Base-by-base conservation (phyloP, 495 filamentous ascomycete genomes). In the Endocarpon pusillum region DNA sequence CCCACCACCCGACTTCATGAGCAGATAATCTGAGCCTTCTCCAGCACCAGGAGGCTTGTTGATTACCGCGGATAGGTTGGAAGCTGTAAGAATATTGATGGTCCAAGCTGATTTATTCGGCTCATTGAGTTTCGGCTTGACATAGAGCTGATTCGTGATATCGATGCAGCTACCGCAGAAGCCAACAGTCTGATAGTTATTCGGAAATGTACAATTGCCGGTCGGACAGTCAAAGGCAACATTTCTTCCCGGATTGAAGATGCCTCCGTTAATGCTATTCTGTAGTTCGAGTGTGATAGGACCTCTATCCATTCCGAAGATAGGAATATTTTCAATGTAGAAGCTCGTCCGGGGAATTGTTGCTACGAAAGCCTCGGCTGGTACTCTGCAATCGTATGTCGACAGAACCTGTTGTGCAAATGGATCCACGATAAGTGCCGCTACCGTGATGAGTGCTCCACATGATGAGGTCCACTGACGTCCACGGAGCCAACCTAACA, bases 91-190 rank as follows among this genome's bases (percentile, higher is more conserved):
- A 17, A 31, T n/a, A 7, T 14, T 17, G 28, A 31, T 5, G 5
- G 5, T 5, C 28, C 28, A 31, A 4, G 28, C 28, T 17, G 28
- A 31, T 7, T 5, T 4, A 17, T 31, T 31, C 4, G 14, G 7
- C 7, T 5, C 12, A 17, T 31, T 31, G n/a, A n/a, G n/a, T n/a
- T n/a, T n/a, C 5, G 12, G 5, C 5, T 5, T 17, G 28, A 17
- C 14, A 17, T 5, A 5, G 14, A 39, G 28, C 3, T 41, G 26
- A 19, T 41, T 36, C 0, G 51, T 53, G 19, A 61, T 46, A 39
- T 66, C 55, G 32, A 54, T 45, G 20, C 53, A 52, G 14, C 41
- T 44, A 9, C 52, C 46, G 40, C 64, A 69, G 28, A 66, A 41
- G 2, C 57, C 60, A 8, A 69, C 45, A 1, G 64, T 58, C 32